Base-by-base conservation (phyloP, 352 stramenopile genomes). In the Globisporangium nunn region DNA sequence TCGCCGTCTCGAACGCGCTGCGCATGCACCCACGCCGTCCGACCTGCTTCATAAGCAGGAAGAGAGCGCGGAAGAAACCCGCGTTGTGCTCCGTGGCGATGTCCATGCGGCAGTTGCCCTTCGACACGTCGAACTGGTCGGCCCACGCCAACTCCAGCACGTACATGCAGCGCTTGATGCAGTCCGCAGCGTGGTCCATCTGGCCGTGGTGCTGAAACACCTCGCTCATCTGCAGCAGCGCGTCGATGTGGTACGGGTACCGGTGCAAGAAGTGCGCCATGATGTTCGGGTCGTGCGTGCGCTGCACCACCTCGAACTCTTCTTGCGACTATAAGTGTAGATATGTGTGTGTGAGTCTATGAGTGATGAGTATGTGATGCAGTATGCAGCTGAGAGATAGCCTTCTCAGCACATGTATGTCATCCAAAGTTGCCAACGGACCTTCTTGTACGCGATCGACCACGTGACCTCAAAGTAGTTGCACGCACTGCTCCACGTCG, bases 391-490 rank as follows among this genome's bases (percentile, higher is more conserved):
- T 23, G 15, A 10, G 6, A 15, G 8, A 10, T 3, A 4, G 37
- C 37, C 6, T 1, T 10, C 10, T 2, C 37, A 41, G 23, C 23
- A 23, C 23, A 23, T 23, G 23, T 23, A 23, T 23, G 23, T 23
- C 23, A 23, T 23, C 23, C 23, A 23, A 23, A 23, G 23, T 23
- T 12, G 35, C 17, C n/a, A 17, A 8, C 56, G 5, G 37, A 87
- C 78, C 78, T 94, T 94, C 62, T 94, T 91, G 74, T 94, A 94
- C 44, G 79, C 78, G 48, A 91, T 89, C 4, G 85, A 94, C 81
- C 81, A 91, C 47, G 80, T 86, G 63, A 94, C 74, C 57, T 94
- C 78, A 59, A 87, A 93, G 69, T 91, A 94, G 46, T 82, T 75
- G 64, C 74, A 87, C 37, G 81, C 52, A 28, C 72, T 77, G 57